Evolutionary conservation across 2,329 filamentous ascomycete genomes (phyloP).

Genomic region (Nigrospora osmanthi): DNA sequence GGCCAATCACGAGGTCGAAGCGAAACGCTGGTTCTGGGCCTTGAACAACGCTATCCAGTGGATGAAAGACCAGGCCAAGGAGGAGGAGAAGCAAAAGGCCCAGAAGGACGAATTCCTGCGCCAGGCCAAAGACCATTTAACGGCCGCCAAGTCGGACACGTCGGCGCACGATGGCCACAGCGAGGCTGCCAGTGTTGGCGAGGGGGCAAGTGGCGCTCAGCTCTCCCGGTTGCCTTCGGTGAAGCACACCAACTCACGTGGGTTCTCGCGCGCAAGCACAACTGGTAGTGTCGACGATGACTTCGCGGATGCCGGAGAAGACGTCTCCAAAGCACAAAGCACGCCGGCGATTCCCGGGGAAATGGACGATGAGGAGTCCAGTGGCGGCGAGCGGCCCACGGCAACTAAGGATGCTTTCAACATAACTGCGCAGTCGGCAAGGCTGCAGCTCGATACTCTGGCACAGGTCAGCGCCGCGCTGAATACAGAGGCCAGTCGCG

Average conservation of each 20-base stretch:
- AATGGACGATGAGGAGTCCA: conserved; percentile 58
- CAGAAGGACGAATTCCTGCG: conserved; percentile 68
- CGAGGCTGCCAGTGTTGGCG: conserved; percentile 44
- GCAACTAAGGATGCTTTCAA: conserved; percentile 89
- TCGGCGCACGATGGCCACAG: conserved; percentile 39
- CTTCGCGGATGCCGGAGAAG: conserved; percentile 37
- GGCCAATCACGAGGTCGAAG: conserved; percentile 95
- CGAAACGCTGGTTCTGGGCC: conserved; percentile 98
- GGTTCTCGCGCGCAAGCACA: conserved; percentile 33
- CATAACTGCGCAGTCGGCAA: conserved; percentile 93
- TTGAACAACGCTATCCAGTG: conserved; percentile 98
- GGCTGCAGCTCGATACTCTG: conserved; percentile 84
- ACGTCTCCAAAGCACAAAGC: conserved; percentile 25
- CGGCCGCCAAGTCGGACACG: conserved; percentile 33
- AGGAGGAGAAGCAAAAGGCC: conserved; percentile 72
- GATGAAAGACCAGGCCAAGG: conserved; percentile 92
- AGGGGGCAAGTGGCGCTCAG: conserved; percentile 38
- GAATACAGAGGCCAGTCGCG: conserved; percentile 60
- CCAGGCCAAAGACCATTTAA: conserved; percentile 72
- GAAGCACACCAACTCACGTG: conserved; percentile 18
- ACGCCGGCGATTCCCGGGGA: conserved; percentile 29
- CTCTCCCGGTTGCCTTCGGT: conserved; percentile 31
- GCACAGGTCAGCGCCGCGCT: conserved; percentile 79
- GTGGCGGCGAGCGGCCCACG: conserved; percentile 64
- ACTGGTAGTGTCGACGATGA: conserved; percentile 44